Conservation (phyloP, 2,329 filamentous ascomycete genomes). For the Phoma sp. region DNA sequence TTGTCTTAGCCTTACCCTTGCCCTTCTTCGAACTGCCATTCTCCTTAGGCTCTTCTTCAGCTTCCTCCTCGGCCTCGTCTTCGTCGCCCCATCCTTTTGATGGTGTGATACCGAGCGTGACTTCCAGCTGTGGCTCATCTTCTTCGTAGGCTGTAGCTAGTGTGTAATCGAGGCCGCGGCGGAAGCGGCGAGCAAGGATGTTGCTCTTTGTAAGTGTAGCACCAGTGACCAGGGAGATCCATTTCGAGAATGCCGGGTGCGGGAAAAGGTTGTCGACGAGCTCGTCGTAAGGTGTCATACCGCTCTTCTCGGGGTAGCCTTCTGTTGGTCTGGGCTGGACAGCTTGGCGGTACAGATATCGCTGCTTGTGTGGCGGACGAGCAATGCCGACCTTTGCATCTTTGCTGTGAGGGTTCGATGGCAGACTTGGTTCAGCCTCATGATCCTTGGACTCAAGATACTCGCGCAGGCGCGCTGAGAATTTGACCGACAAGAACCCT, state of each 20-base stretch:
- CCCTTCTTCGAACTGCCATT: constrained; percentile 38
- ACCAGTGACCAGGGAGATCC: constrained; percentile 83
- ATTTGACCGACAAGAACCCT: constrained; percentile 78
- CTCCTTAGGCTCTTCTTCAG: constrained; percentile 50
- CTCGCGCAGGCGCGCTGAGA: constrained; percentile 71
- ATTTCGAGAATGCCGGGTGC: constrained; percentile 84
- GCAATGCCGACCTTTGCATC: constrained; percentile 65
- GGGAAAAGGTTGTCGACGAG: constrained; percentile 83
- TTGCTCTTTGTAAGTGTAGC: constrained; percentile 75
- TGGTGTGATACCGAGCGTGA: constrained; percentile 87
- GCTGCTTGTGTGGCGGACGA: constrained; percentile 91
- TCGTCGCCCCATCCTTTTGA: constrained; percentile 83
- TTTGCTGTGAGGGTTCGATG: constrained; percentile 39
- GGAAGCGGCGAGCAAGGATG: constrained; percentile 83
- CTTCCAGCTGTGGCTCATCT: constrained; percentile 77
- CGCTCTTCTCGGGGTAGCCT: constrained; percentile 40
- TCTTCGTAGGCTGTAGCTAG: constrained; percentile 83
- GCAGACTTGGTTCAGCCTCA: constrained; percentile 53
- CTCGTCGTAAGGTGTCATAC: constrained; percentile 66
- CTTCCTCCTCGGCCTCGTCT: constrained; percentile 58
- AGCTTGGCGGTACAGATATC: constrained; percentile 80
- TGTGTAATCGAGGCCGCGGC: constrained; percentile 87
- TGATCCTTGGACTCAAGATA: constrained; percentile 67
- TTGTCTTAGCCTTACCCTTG: constrained; percentile 21
- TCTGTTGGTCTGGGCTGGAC: constrained; percentile 45